Evolutionary conservation across 345 rosid genomes (phyloP).

Genomic region (Rhodomyrtus tomentosa): DNA sequence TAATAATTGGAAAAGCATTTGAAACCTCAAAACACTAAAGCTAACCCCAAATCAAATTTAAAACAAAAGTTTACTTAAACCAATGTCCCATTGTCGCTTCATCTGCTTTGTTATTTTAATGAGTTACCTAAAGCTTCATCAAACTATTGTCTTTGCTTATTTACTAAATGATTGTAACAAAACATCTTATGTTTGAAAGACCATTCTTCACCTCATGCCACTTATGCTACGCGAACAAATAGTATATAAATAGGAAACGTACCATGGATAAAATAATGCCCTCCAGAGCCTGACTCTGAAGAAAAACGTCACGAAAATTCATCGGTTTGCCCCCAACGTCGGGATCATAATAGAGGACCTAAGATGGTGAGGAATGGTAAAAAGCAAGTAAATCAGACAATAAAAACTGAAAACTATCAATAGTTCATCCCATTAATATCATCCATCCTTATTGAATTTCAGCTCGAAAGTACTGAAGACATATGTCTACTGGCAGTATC

Average conservation of each 20-base stretch:
- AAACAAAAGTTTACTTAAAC: background rate
- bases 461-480: background rate
- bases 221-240: background rate
- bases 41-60: background rate
- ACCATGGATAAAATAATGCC: constrained; percentile 83
- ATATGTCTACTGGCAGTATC: background rate
- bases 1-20: background rate
- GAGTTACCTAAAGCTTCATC: background rate
- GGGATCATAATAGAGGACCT: constrained; percentile 82
- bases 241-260: background rate
- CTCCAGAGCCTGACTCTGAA: constrained; percentile 95
- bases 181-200: background rate
- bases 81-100: background rate
- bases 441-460: background rate
- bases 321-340: constrained; percentile 77
- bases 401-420: background rate
- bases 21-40: background rate
- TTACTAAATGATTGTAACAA: background rate
- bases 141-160: background rate
- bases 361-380: constrained; percentile 1
- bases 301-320: constrained; percentile 84
- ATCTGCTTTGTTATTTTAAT: background rate
- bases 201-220: background rate
- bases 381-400: background rate
- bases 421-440: background rate